A percentile compares a stretch with the other conserved stretches of the same genome.
phyloP scores from a whole-genome alignment of 805 yeast genomes.

The Cyberlindnera misumaiensis region DNA sequence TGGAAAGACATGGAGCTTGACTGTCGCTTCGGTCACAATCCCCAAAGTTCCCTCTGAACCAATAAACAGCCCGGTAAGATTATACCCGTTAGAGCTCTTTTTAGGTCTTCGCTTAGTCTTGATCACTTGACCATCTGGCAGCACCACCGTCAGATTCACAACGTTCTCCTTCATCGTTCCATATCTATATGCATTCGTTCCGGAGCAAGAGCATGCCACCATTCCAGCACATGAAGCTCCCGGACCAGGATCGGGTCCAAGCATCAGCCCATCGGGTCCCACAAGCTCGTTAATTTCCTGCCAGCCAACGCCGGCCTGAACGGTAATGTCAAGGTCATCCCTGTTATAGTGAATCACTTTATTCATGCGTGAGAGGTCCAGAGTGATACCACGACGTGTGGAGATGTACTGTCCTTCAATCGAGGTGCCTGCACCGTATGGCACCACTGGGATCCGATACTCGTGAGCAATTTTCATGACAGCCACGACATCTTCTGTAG shows the following conservation, averaged over 20 bases:
- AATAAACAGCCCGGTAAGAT: slow-evolving; percentile 62
- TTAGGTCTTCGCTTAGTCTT: slow-evolving; percentile 70
- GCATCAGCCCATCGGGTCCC: slow-evolving; percentile 41
- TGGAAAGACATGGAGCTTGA: slow-evolving; percentile 62
- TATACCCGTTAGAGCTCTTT: slow-evolving; percentile 74
- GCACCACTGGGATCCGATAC: slow-evolving; percentile 52
- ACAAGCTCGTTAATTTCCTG: slow-evolving; percentile 52
- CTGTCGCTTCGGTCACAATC: slow-evolving; percentile 67
- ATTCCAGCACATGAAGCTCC: slow-evolving; percentile 77
- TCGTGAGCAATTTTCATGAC: slow-evolving; percentile 50
- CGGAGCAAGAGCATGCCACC: slow-evolving; percentile 72
- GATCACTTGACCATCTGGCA: slow-evolving; percentile 72
- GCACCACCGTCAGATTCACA: slow-evolving; percentile 59
- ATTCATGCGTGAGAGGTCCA: slow-evolving; percentile 56
- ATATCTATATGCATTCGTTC: slow-evolving; percentile 68
- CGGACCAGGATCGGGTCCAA: slow-evolving; percentile 77
- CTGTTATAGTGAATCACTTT: slow-evolving; percentile 47
- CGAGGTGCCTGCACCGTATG: slow-evolving; percentile 59
- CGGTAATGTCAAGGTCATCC: slow-evolving; percentile 62
- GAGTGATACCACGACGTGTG: slow-evolving; percentile 50
- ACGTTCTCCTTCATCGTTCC: slow-evolving; percentile 78
- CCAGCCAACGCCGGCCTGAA: slow-evolving; percentile 79
- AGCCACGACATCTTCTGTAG: slow-evolving; percentile 50
- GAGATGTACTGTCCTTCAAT: slow-evolving; percentile 63
- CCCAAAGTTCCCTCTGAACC: slow-evolving; percentile 82